Conservation (phyloP, 2,329 filamentous ascomycete species). For the Fusarium haematococcum region DNA sequence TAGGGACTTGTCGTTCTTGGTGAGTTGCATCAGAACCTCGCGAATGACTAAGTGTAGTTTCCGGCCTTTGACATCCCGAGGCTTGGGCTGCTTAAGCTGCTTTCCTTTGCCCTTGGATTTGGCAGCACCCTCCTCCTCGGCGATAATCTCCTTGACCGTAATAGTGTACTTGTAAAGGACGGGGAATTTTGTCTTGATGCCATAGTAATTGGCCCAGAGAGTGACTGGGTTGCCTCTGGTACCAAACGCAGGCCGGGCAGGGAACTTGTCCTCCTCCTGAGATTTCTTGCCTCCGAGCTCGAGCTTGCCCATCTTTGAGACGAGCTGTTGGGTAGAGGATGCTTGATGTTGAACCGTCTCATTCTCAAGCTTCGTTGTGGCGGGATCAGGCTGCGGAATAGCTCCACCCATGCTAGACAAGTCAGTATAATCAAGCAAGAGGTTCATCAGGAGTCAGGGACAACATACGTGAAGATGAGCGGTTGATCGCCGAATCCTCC, state of each 20-base stretch:
- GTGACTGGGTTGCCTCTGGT: slow-evolving; percentile 54
- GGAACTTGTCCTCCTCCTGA: slow-evolving; percentile 50
- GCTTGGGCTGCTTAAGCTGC: slow-evolving; percentile 12
- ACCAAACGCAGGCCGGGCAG: slow-evolving; percentile 63
- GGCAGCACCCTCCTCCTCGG: slow-evolving; percentile 17
- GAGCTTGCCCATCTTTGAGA: slow-evolving; percentile 52
- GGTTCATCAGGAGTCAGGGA: neutral
- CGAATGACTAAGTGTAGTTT: slow-evolving; percentile 59
- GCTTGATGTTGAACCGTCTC: slow-evolving; percentile 49
- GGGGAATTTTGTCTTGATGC: slow-evolving; percentile 52
- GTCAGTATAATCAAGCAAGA: slow-evolving; percentile 9
- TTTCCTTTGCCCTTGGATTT: slow-evolving; percentile 30
- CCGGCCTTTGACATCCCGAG: slow-evolving; percentile 53
- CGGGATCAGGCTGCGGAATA: slow-evolving; percentile 40
- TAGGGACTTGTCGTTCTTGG: slow-evolving; percentile 43
- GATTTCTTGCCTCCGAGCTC: slow-evolving; percentile 39
- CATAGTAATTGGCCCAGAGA: slow-evolving; percentile 69
- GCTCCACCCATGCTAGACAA: slow-evolving; percentile 37
- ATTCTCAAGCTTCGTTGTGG: slow-evolving; percentile 55
- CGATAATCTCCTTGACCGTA: slow-evolving; percentile 46
- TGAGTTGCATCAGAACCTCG: slow-evolving; percentile 52
- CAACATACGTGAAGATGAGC: slow-evolving; percentile 38
- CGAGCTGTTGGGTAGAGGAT: slow-evolving; percentile 45
- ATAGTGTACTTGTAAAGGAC: slow-evolving; percentile 61
- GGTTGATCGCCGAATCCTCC: slow-evolving; percentile 7